phyloP scores from a whole-genome alignment of 192 early-diverging fungal species.

The Powellomyces hirtus region DNA sequence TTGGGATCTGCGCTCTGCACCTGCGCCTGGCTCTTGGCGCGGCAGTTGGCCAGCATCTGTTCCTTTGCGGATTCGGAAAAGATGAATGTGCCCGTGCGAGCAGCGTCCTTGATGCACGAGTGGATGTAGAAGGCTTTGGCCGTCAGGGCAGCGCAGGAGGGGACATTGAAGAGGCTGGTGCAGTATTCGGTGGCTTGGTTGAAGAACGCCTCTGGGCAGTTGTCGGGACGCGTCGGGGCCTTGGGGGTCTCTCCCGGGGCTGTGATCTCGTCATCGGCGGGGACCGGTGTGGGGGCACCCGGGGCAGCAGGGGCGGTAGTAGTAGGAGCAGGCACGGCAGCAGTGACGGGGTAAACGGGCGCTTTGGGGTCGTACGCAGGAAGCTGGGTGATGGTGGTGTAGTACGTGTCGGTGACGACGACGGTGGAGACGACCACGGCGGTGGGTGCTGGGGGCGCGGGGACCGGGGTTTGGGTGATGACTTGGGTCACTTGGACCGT shows the following conservation, averaged over 20 bases:
- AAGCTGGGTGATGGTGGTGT: conserved; percentile 18
- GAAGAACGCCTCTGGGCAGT: conserved; percentile 21
- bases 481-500: not conserved
- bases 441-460: not conserved
- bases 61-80: conserved; percentile 11
- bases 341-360: not conserved
- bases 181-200: conserved; percentile 17
- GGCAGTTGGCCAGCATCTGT: conserved; percentile 15
- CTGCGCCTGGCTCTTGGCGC: conserved; percentile 8
- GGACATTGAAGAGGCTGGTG: conserved; percentile 4
- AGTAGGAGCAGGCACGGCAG: not conserved
- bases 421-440: not conserved
- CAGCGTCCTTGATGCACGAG: conserved; percentile 16
- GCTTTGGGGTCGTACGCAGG: conserved; percentile 11
- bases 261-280: not conserved
- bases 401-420: conserved; percentile 23
- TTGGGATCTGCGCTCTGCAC: not conserved
- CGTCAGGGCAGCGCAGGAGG: not conserved
- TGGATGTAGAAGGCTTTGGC: conserved; percentile 11
- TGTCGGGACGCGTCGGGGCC: conserved; percentile 4
- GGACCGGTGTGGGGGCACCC: not conserved
- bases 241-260: conserved; percentile 7
- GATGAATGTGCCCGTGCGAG: conserved; percentile 19
- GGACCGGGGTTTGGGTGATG: not conserved
- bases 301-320: not conserved